Percentiles rank a stretch among this genome's conserved stretches.
Evolutionary conservation across 108 stramenopile species (phyloP).

Genomic region (Nitzschia sp.): DNA sequence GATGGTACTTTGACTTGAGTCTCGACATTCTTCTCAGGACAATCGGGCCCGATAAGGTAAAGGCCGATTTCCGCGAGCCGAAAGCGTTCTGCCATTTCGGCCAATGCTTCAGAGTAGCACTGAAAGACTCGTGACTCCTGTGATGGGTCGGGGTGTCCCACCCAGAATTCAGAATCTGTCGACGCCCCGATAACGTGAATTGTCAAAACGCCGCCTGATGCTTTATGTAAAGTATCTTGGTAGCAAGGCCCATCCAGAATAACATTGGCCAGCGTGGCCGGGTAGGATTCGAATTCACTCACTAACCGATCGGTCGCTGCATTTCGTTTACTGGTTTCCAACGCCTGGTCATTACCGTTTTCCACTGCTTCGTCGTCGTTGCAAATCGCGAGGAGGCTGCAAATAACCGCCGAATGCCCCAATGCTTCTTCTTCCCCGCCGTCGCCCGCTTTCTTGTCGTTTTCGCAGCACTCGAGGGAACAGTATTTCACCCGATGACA

Average conservation of each 20-base stretch:
- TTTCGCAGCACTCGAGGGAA: constrained; percentile 54
- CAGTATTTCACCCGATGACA: constrained; percentile 83
- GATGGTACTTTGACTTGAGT: constrained; percentile 39
- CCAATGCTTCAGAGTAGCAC: constrained; percentile 83
- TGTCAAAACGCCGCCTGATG: constrained; percentile 35
- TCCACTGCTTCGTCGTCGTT: constrained; percentile 67
- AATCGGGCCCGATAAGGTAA: constrained; percentile 78
- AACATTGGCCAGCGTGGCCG: constrained; percentile 84
- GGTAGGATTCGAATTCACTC: constrained; percentile 86
- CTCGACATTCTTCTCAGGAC: constrained; percentile 48
- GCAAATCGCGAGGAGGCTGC: constrained; percentile 68
- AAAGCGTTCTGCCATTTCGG: constrained; percentile 55
- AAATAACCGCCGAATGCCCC: constrained; percentile 79
- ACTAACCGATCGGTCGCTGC: constrained; percentile 70
- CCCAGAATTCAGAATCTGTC: constrained; percentile 81
- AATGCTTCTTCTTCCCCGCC: constrained; percentile 48
- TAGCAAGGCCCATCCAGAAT: constrained; percentile 63
- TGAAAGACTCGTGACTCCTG: constrained; percentile 34
- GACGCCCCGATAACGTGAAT: constrained; percentile 86
- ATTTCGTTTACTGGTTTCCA: constrained; percentile 27
- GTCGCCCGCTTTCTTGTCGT: constrained; percentile 40
- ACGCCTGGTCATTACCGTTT: constrained; percentile 23
- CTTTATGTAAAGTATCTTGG: constrained; percentile 34
- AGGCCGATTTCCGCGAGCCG: constrained; percentile 46
- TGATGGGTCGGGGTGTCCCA: constrained; percentile 35